Base-by-base conservation (phyloP, 345 rosid genomes). In the Clarkia xantiana region DNA sequence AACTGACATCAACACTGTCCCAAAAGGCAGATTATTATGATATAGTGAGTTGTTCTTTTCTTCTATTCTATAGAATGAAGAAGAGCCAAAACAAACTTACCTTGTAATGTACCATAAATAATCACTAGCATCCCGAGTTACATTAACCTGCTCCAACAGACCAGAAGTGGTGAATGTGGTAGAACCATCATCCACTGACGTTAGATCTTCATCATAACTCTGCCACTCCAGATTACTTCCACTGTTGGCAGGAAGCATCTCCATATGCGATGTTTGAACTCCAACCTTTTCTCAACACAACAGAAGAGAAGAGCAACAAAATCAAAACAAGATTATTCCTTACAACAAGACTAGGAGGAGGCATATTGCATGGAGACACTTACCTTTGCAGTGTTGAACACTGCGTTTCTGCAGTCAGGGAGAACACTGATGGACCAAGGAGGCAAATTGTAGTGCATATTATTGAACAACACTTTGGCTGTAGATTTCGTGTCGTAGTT, bases 391-490 rank as follows among this genome's bases (percentile, higher is more conserved):
- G 99, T 87, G 51, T 93, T 93, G 52, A 87, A 93, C 53, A 87
- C 95, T 2, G 78, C 95, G 59, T 93, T 93, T 60, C 95, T 72
- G 73, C 99, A 93, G 59, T 93, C 99, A 7, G 99, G 97, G 57
- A 93, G 95, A 60, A 93, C 76, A 60, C 97, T 93, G 70, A 93
- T 78, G 40, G 99, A 93, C 96, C 99, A 87, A 55, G 99, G 97
- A 54, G 97, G 99, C 57, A 93, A 71, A 72, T 87, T 93, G 43
- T 86, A 93, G 58, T 87, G 96, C 84, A 87, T 86, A 66, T 84
- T 87, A 59, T 87, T 93, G 75, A 93, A 87, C 75, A 84, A 18
- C 42, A 87, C 84, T 71, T 79, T 78, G 46, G 84, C 76, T 34
- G 94, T 66, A 9, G 94, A 84, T 60, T 87, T 76, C 18, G 95